Base-by-base conservation (phyloP, 2,329 filamentous ascomycete genomes). In the Ploettnerulaceae sp. region DNA sequence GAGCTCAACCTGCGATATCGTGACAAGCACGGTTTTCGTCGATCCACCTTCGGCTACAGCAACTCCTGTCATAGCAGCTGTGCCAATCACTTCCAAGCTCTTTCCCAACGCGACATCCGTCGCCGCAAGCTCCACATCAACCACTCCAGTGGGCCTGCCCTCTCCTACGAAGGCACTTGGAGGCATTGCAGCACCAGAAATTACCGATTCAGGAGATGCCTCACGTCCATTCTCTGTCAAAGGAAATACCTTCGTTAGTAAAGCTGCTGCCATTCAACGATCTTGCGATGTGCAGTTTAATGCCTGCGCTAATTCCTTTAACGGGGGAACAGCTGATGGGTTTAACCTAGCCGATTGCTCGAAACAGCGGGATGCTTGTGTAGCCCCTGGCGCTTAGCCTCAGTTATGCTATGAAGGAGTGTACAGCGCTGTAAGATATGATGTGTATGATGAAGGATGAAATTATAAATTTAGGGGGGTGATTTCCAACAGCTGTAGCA, bases 261-360 rank as follows among this genome's bases (percentile, higher is more conserved):
- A 76, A 56, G 63, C 62, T 1, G 74, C 72, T 8, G 81, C 81
- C 6, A 64, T 73, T 28, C 73, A 81, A 62, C 70, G 81, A 34
- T 71, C 75, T 34, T 84, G 81, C 59, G 74, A 80, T 57, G 73
- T 81, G 48, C 81, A 84, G 65, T 75, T 79, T 64, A 83, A 82
- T 57, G 65, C 61, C 2, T 85, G 81, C 57, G 70, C 74, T 4
- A 65, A 81, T 57, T 71, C 72, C 22, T 74, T 76, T 41, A 83
- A 82, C 59, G 57, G 65, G 4, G 75, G 76, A 11, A 53, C 25
- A 1, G 50, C 53, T 2, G 26, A 25, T 3, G 58, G 57, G 1
- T 51, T 55, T n/a, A 47, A 36, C 7, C 17, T 60, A 4, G n/a
- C 34, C 2, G 55, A 58, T 31, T 62, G 58, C 31, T 44, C 48